phyloP scores from a whole-genome alignment of 345 rosid species.

The Brassica rapa region DNA sequence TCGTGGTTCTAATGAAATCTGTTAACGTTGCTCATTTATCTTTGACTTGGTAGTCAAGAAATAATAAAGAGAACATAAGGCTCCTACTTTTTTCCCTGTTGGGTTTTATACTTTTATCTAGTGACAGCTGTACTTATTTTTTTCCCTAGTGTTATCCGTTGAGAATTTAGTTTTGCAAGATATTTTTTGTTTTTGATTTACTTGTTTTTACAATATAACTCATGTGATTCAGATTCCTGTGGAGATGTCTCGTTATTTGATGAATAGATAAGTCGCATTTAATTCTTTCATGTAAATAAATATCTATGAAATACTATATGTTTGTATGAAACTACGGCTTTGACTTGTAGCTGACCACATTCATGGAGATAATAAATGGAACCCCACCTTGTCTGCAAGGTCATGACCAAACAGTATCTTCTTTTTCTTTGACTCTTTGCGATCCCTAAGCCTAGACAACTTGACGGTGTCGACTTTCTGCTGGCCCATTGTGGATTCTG shows the following conservation, averaged over 20 bases:
- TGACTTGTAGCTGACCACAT: conserved; percentile 42
- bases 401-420: conserved; percentile 32
- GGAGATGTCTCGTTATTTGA: conserved; percentile 9
- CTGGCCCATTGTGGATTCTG: neutral
- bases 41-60: conserved; percentile 28
- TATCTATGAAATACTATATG: conserved; percentile 28
- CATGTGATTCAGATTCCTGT: neutral
- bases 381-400: conserved; percentile 27
- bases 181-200: neutral
- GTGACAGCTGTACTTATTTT: neutral
- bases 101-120: too few relatives aligned
- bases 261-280: conserved; percentile 26
- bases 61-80: conserved; percentile 11
- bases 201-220: neutral
- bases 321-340: neutral
- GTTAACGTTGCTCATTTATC: conserved; percentile 13
- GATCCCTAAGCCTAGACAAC: conserved; percentile 21
- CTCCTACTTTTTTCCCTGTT: neutral
- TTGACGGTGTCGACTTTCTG: neutral
- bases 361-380: conserved; percentile 20
- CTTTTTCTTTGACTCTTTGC: conserved; percentile 36
- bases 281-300: conserved; percentile 27
- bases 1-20: neutral
- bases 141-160: neutral
- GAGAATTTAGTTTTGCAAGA: neutral